phyloP scores from a whole-genome alignment of 2,329 filamentous ascomycete species.

The Alternaria atra region DNA sequence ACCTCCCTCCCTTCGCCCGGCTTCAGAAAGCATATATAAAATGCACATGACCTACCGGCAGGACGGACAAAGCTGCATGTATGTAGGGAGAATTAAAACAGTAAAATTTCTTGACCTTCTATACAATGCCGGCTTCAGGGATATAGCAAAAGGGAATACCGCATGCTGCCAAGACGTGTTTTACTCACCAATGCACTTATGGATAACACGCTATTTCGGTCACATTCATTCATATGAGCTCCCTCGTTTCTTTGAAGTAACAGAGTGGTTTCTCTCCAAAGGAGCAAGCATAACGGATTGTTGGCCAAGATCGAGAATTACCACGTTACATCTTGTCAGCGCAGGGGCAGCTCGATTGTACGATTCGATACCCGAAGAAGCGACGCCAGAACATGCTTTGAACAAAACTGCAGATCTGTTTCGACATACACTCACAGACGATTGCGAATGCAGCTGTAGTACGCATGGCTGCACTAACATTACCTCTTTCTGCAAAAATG shows the following conservation, averaged over 20 bases:
- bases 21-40: background rate
- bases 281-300: background rate
- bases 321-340: background rate
- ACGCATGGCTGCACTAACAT: background rate
- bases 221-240: no score
- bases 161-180: no score
- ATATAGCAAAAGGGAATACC: no score
- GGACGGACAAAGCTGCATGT: no score
- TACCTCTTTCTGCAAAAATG: background rate
- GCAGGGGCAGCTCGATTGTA: background rate
- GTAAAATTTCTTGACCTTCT: no score
- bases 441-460: background rate
- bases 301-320: background rate
- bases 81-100: no score
- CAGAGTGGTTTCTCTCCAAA: background rate
- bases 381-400: background rate
- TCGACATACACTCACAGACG: background rate
- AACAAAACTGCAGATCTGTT: background rate
- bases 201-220: no score
- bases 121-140: no score
- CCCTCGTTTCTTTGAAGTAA: background rate
- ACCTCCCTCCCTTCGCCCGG: background rate
- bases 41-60: no score
- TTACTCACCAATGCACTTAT: no score
- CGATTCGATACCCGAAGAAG: rapidly evolving